Conservation (phyloP, 2,329 filamentous ascomycete genomes). For the Arthrinium puccinioides region DNA sequence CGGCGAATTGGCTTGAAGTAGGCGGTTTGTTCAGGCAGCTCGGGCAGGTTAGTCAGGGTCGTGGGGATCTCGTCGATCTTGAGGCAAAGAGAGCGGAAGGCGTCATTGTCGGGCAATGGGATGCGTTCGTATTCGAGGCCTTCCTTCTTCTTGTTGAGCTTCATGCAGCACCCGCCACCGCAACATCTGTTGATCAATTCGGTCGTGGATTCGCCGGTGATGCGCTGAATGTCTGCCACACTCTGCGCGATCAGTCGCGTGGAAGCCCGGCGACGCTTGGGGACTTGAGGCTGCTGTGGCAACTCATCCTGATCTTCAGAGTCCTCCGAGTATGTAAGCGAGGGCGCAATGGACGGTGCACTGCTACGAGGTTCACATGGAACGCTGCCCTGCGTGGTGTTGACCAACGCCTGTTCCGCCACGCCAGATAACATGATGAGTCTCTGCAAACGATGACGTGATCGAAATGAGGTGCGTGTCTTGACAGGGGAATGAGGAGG, state of each 20-base stretch:
- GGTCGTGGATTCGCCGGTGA: conserved; percentile 57
- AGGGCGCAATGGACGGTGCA: conserved; percentile 48
- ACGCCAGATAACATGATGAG: too few relatives aligned
- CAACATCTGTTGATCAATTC: conserved; percentile 57
- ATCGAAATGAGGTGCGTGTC: too few relatives aligned
- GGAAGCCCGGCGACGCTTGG: conserved; percentile 56
- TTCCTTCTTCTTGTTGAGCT: conserved; percentile 33
- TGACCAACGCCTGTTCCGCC: conserved; percentile 29
- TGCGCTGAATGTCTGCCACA: conserved; percentile 53
- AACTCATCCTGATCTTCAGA: conserved; percentile 53
- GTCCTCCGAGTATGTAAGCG: conserved; percentile 55
- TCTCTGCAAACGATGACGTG: too few relatives aligned
- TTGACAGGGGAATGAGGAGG: too few relatives aligned
- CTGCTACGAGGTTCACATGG: conserved; percentile 35
- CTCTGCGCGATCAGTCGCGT: conserved; percentile 61
- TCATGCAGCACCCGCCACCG: conserved; percentile 57
- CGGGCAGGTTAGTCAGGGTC: conserved; percentile 61
- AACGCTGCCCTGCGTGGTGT: conserved; percentile 32
- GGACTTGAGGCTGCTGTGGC: conserved; percentile 32
- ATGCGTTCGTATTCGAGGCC: conserved; percentile 46
- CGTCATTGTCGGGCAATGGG: conserved; percentile 68
- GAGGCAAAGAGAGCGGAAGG: conserved; percentile 72
- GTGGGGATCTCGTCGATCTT: conserved; percentile 70
- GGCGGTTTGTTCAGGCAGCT: conserved; percentile 68
- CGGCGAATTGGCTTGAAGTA: conserved; percentile 55